phyloP scores from a whole-genome alignment of 768 basidiomycete species.

The Tricholomella constricta region DNA sequence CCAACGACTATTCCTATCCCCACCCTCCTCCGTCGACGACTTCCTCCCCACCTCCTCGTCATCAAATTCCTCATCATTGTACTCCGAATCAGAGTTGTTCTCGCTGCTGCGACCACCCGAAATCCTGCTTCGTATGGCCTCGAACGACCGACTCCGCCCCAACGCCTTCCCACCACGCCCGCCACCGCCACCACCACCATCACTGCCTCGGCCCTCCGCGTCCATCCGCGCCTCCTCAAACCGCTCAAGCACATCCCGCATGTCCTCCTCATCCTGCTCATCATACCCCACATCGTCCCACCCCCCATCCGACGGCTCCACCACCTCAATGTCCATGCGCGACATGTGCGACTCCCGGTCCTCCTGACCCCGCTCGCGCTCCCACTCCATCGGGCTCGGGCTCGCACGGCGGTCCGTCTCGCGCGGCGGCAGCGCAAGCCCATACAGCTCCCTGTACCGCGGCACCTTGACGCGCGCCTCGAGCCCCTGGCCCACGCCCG shows the following conservation, averaged over 20 bases:
- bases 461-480: conserved; percentile 29
- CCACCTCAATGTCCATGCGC: background rate
- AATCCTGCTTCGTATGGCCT: conserved; percentile 14
- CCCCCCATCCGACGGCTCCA: conserved; percentile 22
- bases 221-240: conserved; percentile 30
- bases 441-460: conserved; percentile 34
- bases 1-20: conserved; percentile 41
- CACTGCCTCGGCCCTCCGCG: conserved; percentile 5
- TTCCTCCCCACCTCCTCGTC: conserved; percentile 17
- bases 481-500: conserved; percentile 22
- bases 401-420: conserved; percentile 5
- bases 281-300: conserved; percentile 25
- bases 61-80: conserved; percentile 12
- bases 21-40: conserved; percentile 26
- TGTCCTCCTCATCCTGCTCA: conserved; percentile 30
- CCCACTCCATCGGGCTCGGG: conserved; percentile 6
- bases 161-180: conserved; percentile 22
- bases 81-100: conserved; percentile 13
- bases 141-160: conserved; percentile 32
- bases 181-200: conserved; percentile 7
- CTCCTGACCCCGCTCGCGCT: conserved; percentile 8
- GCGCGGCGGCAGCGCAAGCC: conserved; percentile 17
- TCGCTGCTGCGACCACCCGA: conserved; percentile 5
- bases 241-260: conserved; percentile 40
- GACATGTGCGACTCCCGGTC: background rate